Base-by-base conservation (phyloP, 2,329 filamentous ascomycete species). In the Colletotrichum kahawae region DNA sequence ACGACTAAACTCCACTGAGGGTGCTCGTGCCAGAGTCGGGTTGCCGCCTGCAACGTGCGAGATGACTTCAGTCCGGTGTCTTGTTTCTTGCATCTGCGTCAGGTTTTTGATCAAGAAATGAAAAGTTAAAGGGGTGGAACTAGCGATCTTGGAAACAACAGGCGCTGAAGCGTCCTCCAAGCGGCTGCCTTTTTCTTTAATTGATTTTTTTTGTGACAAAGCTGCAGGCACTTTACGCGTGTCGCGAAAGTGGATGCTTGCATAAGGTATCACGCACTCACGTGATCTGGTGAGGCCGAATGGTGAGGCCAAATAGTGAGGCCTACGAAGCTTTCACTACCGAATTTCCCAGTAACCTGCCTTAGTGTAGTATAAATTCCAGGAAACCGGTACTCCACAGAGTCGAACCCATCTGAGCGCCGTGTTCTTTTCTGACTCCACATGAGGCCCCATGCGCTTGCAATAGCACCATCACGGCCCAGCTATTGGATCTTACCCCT, bases 151-250 rank as follows among this genome's bases (percentile, higher is more conserved):
- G 31, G 31, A 60, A 33, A 16, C 10, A 27, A 38, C 51, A 68
- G 59, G 71, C 18, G 34, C 48, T 31, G 18, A 18, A 10, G 31
- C 4, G 16, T 8, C 33, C 56, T 56, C 56, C 21, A 29, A 38
- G 33, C n/a, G 48, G 62, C 70, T 64, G 48, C 69, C 34, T 59
- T 43, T 31, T 24, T 27, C 34, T 68, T 75, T 67, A 68, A 75
- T 75, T 70, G 68, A 27, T 65, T 57, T 67, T 67, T 43, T 64
- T 38, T 3, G 10, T 21, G 24, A 27, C 43, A 48, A 48, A 48
- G 43, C 21, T 34, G 56, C 34, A 31, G 60, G 33, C 38, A 74
- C 69, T 75, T 75, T 68, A 75, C 73, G 73, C 73, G 73, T 67
- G 27, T 33, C 24, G 67, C 24, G 60, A 54, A 27, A 38, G 13